Evolutionary conservation across 23 red algal species (phyloP), one percentile per base, ranked within the genome.

Genomic region (Gracilaria vermiculophylla): DNA sequence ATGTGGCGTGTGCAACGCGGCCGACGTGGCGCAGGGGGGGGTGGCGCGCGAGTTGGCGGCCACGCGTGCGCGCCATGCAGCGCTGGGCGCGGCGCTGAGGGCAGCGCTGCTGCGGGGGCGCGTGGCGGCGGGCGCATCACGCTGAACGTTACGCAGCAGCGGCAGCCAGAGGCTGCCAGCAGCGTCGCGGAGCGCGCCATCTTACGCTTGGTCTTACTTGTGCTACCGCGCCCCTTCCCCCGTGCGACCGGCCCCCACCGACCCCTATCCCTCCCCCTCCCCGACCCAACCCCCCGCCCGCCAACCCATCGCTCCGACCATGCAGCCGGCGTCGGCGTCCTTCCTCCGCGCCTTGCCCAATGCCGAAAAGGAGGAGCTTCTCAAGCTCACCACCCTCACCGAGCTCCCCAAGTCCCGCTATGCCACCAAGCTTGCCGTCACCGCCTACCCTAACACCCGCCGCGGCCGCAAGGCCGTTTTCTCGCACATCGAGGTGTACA

Each of bases 401-500:
- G 93, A 95, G 58, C 80, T 95, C 47, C 93, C 93, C 24, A 95
- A 91, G 44, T 76, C 85, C 19, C 76, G 73, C 28, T 85, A 91
- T 78, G 83, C 93, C 49, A 95, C 93, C 45, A 71, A 85, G 62
- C 77, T 91, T 56, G 93, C 93, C 71, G 86, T 95, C 49, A 91
- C 87, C 29, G 61, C 83, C 3, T 79, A 78, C 39, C 93, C 93
- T 33, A 48, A 78, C 54, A 19, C 75, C 17, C 93, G 90, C 40
- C 80, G 93, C 53, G 83, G 76, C 20, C 55, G 92, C 19, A 85
- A 81, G 81, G 81, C 75, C 43, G 66, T 81, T 37, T 88, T 87
- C 92, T 89, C 83, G 5, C 93, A 95, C 69, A 88, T 95, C 60
- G 93, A 95, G 37, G 78, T 95, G 8, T 95, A 85, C 84, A 95